phyloP scores from a whole-genome alignment of 192 early-diverging fungal genomes.

The Dissophora globulifera region DNA sequence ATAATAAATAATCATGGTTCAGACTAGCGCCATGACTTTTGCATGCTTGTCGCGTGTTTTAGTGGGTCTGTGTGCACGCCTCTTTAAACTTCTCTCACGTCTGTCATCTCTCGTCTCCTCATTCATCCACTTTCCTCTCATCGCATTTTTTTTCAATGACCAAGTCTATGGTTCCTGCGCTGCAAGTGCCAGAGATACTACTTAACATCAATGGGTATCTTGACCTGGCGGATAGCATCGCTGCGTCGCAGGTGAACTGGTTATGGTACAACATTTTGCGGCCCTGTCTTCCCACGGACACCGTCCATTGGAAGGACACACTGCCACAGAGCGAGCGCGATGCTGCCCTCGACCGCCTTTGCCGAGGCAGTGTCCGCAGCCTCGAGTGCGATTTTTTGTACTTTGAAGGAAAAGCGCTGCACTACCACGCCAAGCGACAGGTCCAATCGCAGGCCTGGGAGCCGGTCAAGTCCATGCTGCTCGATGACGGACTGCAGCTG shows the following conservation, averaged over 20 bases:
- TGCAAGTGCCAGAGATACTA: not conserved
- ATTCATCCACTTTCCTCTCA: too few species aligned
- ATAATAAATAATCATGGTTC: too few species aligned
- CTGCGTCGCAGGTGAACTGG: not conserved
- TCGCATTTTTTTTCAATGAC: too few species aligned
- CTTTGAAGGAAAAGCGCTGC: conserved; percentile 8
- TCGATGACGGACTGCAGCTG: not conserved
- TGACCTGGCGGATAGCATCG: not conserved
- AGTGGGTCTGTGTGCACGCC: too few species aligned
- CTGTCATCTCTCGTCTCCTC: too few species aligned
- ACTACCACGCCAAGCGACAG: not conserved
- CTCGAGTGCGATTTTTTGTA: conserved; percentile 1
- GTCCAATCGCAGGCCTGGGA: not conserved
- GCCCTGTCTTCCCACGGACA: not conserved
- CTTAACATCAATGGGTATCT: not conserved
- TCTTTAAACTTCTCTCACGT: too few species aligned
- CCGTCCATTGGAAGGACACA: not conserved
- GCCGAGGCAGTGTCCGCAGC: not conserved
- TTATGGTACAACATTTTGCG: not conserved
- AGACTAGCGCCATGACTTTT: too few species aligned
- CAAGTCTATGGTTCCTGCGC: too few species aligned
- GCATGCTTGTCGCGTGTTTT: too few species aligned
- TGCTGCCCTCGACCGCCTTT: not conserved
- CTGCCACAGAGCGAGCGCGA: not conserved
- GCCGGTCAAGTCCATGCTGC: not conserved